Evolutionary conservation across 352 stramenopile genomes (phyloP), one percentile per base, ranked within the genome.

Genomic region (Globisporangium carolinianum): DNA sequence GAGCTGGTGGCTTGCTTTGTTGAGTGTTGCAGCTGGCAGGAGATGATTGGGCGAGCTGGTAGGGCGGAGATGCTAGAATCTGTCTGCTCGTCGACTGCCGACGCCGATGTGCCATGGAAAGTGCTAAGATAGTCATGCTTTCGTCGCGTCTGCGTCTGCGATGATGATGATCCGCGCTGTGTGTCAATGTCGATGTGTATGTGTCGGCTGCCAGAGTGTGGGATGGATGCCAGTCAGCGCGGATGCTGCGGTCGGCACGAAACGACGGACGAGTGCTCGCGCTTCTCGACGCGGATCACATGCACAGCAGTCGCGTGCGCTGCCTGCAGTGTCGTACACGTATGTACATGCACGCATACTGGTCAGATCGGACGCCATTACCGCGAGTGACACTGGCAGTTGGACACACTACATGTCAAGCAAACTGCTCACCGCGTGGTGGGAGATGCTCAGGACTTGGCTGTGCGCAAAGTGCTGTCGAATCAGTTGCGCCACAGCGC

Each of bases 401-500:
- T 32, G 24, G 24, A 32, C 24, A 32, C 24, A 2, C 24, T 32
- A 32, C 39, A 38, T 55, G 43, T 55, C 7, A 17, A 18, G 43
- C 46, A 48, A 17, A 50, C 7, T 51, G 17, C 49, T 18, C 38
- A 73, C 68, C 53, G 72, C 57, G 45, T 76, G 71, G n/a, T 79
- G 68, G 2, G 68, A 76, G 42, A 76, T 73, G 66, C 71, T 74
- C 39, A 79, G 72, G 4, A 75, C 71, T 71, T 79, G 71, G 51
- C 62, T 74, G 6, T 56, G 54, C 11, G 43, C 43, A 68, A 79
- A 79, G 39, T 69, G 41, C 24, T 65, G n/a, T n/a, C 35, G 15
- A 32, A 38, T 72, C 58, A n/a, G 73, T 39, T 15, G 69, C 47
- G 62, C 71, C 5, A 73, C 65, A n/a, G 62, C 39, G 17, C 57